Conservation (phyloP, 441 rosid species). For the Gossypium davidsonii region DNA sequence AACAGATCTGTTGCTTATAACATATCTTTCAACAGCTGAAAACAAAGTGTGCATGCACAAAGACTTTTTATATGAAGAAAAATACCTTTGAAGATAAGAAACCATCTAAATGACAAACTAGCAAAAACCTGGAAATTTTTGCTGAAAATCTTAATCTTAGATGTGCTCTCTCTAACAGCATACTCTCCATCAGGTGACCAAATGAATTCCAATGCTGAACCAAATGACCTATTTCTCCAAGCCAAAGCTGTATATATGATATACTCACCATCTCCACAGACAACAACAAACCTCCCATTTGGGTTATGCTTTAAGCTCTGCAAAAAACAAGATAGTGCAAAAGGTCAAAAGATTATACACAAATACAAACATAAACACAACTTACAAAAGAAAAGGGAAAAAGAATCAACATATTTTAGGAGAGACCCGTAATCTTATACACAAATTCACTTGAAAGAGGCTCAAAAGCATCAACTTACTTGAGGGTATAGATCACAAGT, state of each 20-base stretch:
- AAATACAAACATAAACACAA: not conserved
- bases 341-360: not conserved
- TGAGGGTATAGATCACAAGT: slow-evolving; percentile 99
- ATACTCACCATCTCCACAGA: slow-evolving; percentile 98
- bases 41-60: not conserved
- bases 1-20: not conserved
- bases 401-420: not conserved
- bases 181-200: slow-evolving; percentile 98
- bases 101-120: slow-evolving; percentile 8
- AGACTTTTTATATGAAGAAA: not conserved
- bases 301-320: slow-evolving; percentile 98
- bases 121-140: slow-evolving; percentile 83
- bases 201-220: slow-evolving; percentile 89
- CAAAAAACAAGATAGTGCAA: slow-evolving; percentile 11
- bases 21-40: not conserved
- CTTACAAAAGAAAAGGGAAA: not conserved
- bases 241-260: slow-evolving; percentile 96
- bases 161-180: slow-evolving; percentile 93
- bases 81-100: not conserved
- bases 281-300: slow-evolving; percentile 96
- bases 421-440: not conserved
- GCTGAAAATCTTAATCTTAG: slow-evolving; percentile 89
- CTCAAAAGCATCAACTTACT: slow-evolving; percentile 44
- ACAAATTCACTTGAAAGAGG: not conserved
- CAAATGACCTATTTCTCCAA: slow-evolving; percentile 99